Evolutionary conservation across 306 rosid genomes (phyloP).

Genomic region (Cucumis cinereus): DNA sequence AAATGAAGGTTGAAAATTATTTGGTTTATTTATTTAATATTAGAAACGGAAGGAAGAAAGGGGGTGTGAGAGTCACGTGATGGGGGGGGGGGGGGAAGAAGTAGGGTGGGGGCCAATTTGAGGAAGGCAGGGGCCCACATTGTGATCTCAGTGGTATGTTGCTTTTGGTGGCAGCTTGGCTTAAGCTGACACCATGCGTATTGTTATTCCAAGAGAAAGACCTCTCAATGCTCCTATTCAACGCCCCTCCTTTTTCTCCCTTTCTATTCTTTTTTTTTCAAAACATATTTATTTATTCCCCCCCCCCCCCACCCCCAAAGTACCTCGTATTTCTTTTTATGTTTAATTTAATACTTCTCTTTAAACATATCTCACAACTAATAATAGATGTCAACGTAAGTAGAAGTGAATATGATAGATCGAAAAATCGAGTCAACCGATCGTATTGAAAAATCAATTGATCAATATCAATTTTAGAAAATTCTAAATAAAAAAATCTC

Average conservation of each 20-base stretch:
- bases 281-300: neutral
- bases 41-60: too few relatives aligned
- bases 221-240: constrained; percentile 17
- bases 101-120: neutral
- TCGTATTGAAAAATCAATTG: too few relatives aligned
- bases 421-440: too few relatives aligned
- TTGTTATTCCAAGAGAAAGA: constrained; percentile 16
- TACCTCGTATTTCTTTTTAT: constrained; percentile 1
- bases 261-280: neutral
- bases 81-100: too few relatives aligned
- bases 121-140: constrained; percentile 17
- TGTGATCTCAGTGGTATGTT: constrained; percentile 44
- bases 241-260: neutral
- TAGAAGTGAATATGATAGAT: too few relatives aligned
- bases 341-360: neutral
- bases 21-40: too few relatives aligned
- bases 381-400: too few relatives aligned
- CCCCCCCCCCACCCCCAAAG: neutral
- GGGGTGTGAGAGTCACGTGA: neutral
- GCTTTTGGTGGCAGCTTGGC: constrained; percentile 42
- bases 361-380: too few relatives aligned
- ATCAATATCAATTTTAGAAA: too few relatives aligned
- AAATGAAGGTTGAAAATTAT: too few relatives aligned
- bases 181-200: constrained; percentile 23
- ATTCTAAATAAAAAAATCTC: too few relatives aligned